Conservation (phyloP, 164 flowering plant species). For the Macadamia integrifolia region DNA sequence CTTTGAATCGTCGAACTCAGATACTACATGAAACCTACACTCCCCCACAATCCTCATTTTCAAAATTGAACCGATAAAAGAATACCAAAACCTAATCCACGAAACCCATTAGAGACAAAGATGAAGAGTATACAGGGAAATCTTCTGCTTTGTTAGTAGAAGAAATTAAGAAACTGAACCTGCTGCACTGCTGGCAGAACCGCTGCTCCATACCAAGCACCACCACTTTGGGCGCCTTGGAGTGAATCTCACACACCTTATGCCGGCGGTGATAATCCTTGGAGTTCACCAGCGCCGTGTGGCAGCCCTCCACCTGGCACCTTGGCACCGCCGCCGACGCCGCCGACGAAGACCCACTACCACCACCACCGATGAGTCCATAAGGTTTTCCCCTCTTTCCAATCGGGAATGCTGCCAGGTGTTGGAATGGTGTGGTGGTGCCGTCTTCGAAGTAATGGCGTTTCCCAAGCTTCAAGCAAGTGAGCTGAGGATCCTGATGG, state of each 20-base stretch:
- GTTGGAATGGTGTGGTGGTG: conserved; percentile 11
- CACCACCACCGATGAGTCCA: conserved; percentile 6
- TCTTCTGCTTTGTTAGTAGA: neutral
- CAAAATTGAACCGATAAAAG: neutral
- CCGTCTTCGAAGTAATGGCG: conserved; percentile 53
- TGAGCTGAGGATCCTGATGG: conserved; percentile 45
- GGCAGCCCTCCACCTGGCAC: conserved; percentile 15
- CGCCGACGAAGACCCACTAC: neutral
- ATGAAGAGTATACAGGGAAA: neutral
- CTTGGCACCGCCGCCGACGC: neutral
- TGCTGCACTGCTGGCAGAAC: conserved; percentile 21
- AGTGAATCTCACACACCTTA: conserved; percentile 17
- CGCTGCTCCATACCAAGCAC: conserved; percentile 14
- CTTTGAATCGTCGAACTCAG: conserved; percentile 70
- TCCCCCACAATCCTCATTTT: neutral
- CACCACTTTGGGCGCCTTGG: conserved; percentile 14
- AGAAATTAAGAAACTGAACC: neutral
- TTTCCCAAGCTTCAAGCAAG: conserved; percentile 65
- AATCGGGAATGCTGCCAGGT: conserved; percentile 16
- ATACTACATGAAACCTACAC: conserved; percentile 64
- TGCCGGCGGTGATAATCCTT: conserved; percentile 17
- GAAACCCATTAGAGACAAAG: neutral
- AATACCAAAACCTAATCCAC: neutral
- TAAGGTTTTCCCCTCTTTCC: conserved; percentile 39
- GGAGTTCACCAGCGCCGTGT: neutral